phyloP scores from a whole-genome alignment of 495 filamentous ascomycete genomes.

The Cladorrhinum samala region DNA sequence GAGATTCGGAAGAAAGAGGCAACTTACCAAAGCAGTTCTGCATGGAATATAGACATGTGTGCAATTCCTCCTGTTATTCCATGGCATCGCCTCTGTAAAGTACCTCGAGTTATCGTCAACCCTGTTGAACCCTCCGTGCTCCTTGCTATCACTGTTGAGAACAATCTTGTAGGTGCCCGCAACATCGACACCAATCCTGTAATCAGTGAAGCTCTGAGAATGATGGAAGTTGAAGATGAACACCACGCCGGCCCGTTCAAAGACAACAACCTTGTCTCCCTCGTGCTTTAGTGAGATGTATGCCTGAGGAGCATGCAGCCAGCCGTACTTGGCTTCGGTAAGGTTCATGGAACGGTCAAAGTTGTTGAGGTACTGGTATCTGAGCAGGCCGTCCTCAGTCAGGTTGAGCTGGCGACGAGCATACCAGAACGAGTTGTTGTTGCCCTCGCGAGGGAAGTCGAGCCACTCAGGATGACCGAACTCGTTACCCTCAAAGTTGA shows the following conservation, averaged over 20 bases:
- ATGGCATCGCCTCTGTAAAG: slow-evolving; percentile 82
- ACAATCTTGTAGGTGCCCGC: slow-evolving; percentile 84
- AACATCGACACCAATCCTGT: slow-evolving; percentile 79
- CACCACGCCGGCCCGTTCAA: slow-evolving; percentile 83
- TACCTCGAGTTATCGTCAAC: slow-evolving; percentile 73
- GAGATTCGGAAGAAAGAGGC: too few species aligned
- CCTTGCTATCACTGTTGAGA: slow-evolving; percentile 70
- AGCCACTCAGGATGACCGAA: slow-evolving; percentile 99
- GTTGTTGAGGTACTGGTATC: slow-evolving; percentile 88
- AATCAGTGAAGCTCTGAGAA: slow-evolving; percentile 82
- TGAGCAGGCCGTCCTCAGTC: slow-evolving; percentile 74
- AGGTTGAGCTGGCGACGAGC: slow-evolving; percentile 93
- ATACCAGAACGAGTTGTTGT: slow-evolving; percentile 95
- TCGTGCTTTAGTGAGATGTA: slow-evolving; percentile 94
- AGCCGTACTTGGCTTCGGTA: slow-evolving; percentile 82
- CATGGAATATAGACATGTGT: slow-evolving; percentile 87
- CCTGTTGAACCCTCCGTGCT: slow-evolving; percentile 72
- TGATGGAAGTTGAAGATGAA: slow-evolving; percentile 98
- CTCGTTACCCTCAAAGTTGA: slow-evolving; percentile 98
- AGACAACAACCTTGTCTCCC: slow-evolving; percentile 88
- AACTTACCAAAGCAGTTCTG: slow-evolving; percentile 76
- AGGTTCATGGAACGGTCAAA: slow-evolving; percentile 91
- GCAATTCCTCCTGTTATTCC: slow-evolving; percentile 87
- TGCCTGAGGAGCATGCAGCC: slow-evolving; percentile 82
- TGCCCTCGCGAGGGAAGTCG: slow-evolving; percentile 92